phyloP scores from a whole-genome alignment of 176 grass and related monocot species.

The Alloteropsis semialata region DNA sequence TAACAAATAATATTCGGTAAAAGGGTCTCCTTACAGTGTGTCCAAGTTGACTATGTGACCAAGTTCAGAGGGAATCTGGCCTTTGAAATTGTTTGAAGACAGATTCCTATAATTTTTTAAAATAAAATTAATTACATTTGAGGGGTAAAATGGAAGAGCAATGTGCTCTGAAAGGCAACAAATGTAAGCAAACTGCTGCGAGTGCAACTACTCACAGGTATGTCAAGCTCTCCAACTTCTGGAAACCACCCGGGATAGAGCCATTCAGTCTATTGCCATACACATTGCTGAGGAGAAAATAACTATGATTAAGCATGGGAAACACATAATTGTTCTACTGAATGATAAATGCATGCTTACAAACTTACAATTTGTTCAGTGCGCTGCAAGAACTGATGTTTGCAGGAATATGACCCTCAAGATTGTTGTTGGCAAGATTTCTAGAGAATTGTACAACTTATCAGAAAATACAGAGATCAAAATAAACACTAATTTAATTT shows the following conservation, averaged over 20 bases:
- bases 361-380: conserved; percentile 96
- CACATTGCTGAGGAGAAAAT: conserved; percentile 66
- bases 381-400: conserved; percentile 94
- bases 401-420: conserved; percentile 81
- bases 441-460: conserved; percentile 31
- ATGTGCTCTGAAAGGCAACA: not conserved
- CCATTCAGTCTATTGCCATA: conserved; percentile 85
- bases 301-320: conserved; percentile 11
- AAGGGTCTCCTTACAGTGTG: conserved; percentile 72
- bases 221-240: conserved; percentile 84
- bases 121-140: not conserved
- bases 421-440: conserved; percentile 95
- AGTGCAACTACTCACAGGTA: conserved; percentile 69
- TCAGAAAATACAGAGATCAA: conserved; percentile 19
- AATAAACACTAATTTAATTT: not conserved
- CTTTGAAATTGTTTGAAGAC: conserved; percentile 93
- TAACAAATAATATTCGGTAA: conserved; percentile 13
- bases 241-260: conserved; percentile 81
- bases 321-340: not conserved
- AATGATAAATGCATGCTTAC: not conserved
- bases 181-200: conserved; percentile 1
- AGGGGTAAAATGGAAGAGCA: not conserved
- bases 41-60: conserved; percentile 92
- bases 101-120: conserved; percentile 63
- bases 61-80: conserved; percentile 77